Evolutionary conservation across 306 rosid genomes (phyloP), one percentile per base, ranked within the genome.

Genomic region (Medicago arabica): DNA sequence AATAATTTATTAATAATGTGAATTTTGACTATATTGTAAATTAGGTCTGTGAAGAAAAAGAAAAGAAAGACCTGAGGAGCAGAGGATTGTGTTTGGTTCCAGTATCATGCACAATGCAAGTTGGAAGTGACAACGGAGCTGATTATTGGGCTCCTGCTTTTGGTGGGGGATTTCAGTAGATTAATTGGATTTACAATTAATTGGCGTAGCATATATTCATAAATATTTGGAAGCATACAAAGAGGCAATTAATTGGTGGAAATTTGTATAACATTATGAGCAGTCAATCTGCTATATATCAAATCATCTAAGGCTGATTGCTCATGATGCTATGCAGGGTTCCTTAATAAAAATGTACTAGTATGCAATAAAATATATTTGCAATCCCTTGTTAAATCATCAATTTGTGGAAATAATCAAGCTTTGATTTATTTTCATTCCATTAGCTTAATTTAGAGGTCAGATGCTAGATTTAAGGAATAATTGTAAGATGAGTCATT

Each of bases 31-130:
- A 19, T 39, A 5, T 31, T 28, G 9, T 28, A 59, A 54, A 64
- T 21, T 75, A 91, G 97, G 93, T 88, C 25, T 65, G 75, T 60
- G 54, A 78, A 43, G 97, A 88, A 51, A 96, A 90, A 76, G 36
- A 77, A 70, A 84, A 88, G 88, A 93, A 85, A 86, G 93, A 91
- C 13, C 86, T 96, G 81, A 90, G 88, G 84, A 90, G 98, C 82
- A 92, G 97, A 81, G 99, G 99, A 13, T 67, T 96, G 85, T 96
- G 99, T 84, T 83, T 96, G 88, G 98, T 96, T 69, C 99, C 99
- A 3, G 92, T 96, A 12, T 92, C 99, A 76, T 96, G 98, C 86
- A 92, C 97, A 50, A 81, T 84, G 49, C 98, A 92, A 82, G 99
- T 96, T 74, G 99, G 96, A 75, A 90, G 92, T 75, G 97, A 96